Conservation (phyloP, 768 basidiomycete genomes). For the Scleroderma citrinum region DNA sequence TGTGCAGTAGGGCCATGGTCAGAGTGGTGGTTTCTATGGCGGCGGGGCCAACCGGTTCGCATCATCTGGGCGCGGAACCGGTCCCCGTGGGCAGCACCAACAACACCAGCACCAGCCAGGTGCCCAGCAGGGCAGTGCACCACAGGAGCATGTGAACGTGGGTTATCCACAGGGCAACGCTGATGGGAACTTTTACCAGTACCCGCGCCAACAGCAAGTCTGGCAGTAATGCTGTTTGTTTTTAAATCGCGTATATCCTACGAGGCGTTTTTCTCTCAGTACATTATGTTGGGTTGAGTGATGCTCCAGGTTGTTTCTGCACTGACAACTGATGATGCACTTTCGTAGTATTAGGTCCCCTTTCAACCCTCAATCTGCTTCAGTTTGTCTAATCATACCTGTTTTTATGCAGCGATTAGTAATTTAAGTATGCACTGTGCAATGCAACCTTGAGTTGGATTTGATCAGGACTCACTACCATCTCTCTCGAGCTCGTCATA, state of each 20-base stretch:
- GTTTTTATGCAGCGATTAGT: background rate
- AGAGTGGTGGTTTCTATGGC: slow-evolving; percentile 36
- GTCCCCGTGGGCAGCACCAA: slow-evolving; percentile 39
- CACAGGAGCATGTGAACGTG: slow-evolving; percentile 33
- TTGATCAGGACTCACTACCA: too few species aligned
- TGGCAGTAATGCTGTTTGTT: slow-evolving; percentile 31
- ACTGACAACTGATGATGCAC: background rate
- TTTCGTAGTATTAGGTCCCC: background rate
- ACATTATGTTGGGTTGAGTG: too few species aligned
- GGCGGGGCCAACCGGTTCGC: slow-evolving; percentile 39
- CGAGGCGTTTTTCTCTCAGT: background rate
- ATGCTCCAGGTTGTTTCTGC: background rate
- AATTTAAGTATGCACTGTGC: too few species aligned
- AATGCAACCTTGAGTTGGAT: too few species aligned
- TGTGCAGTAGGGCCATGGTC: slow-evolving; percentile 38
- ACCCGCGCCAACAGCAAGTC: slow-evolving; percentile 60
- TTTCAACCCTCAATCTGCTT: too few species aligned
- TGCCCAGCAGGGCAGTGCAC: slow-evolving; percentile 8
- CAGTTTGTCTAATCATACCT: background rate
- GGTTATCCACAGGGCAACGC: slow-evolving; percentile 50
- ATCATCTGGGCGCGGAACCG: slow-evolving; percentile 35
- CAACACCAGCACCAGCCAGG: slow-evolving; percentile 11
- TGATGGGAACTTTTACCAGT: slow-evolving; percentile 66
- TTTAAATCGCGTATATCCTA: slow-evolving; percentile 2
- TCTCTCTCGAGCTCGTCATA: too few species aligned